Conservation (phyloP, 129 eudicot species). For the Tagetes patula region DNA sequence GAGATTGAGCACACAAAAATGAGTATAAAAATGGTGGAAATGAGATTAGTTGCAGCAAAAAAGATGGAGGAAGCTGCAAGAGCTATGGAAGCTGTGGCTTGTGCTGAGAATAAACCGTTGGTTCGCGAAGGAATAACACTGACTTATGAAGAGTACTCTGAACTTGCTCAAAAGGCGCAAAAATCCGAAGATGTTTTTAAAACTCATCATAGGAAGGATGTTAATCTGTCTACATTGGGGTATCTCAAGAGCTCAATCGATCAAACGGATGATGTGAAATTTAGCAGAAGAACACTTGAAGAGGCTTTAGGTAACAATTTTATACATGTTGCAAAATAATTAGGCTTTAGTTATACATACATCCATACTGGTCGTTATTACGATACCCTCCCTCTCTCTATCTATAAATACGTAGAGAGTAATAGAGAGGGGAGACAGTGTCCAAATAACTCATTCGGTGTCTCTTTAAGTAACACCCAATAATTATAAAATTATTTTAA, state of each 20-base stretch:
- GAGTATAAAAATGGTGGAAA: constrained; percentile 81
- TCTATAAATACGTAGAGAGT: too few relatives aligned
- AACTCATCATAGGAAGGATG: constrained; percentile 20
- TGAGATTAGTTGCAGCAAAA: constrained; percentile 80
- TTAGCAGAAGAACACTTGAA: constrained; percentile 35
- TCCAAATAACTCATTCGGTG: too few relatives aligned
- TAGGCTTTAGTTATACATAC: too few relatives aligned
- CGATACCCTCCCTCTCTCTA: too few relatives aligned
- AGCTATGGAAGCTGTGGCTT: constrained; percentile 81
- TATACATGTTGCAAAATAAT: too few relatives aligned
- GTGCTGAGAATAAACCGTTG: constrained; percentile 42
- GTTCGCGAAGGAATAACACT: constrained; percentile 56
- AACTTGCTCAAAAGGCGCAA: constrained; percentile 52
- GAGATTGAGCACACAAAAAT: constrained; percentile 73
- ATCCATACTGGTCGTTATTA: too few relatives aligned
- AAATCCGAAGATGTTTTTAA: constrained; percentile 49
- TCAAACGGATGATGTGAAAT: constrained; percentile 26
- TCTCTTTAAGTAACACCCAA: not conserved
- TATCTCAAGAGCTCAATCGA: constrained; percentile 34
- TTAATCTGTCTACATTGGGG: constrained; percentile 28
- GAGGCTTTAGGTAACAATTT: constrained; percentile 33
- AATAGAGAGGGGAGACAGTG: too few relatives aligned
- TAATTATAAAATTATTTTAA: not conserved
- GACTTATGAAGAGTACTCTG: constrained; percentile 54
- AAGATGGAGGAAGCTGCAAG: constrained; percentile 91